phyloP scores from a whole-genome alignment of 768 basidiomycete genomes.

The Glaciozyma martinii region DNA sequence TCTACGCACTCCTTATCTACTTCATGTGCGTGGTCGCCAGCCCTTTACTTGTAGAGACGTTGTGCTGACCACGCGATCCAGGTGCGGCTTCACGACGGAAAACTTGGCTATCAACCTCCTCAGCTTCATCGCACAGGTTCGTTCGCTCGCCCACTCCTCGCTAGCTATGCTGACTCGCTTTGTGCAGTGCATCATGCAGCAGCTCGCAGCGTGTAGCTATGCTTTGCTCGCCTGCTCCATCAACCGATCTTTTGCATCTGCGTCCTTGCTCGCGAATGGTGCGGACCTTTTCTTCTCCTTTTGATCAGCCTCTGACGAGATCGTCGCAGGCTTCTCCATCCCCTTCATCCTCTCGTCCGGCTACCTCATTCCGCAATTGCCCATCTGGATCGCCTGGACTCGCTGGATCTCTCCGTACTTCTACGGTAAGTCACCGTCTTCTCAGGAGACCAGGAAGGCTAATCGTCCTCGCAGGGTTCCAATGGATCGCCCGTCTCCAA shows the following conservation, averaged over 20 bases:
- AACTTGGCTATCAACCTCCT: constrained; percentile 41
- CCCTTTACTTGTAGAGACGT: accelerated
- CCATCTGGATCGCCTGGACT: constrained; percentile 38
- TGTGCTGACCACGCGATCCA: constrained; percentile 8
- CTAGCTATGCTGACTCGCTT: constrained; percentile 7
- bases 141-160: constrained; percentile 23
- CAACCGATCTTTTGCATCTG: constrained; percentile 38
- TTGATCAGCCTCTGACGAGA: not conserved
- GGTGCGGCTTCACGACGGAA: constrained; percentile 40
- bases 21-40: constrained; percentile 18
- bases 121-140: constrained; percentile 40
- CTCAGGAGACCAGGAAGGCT: not conserved
- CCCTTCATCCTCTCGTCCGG: constrained; percentile 34
- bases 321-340: constrained; percentile 14
- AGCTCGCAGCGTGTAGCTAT: constrained; percentile 28
- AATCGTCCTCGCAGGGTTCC: constrained; percentile 31
- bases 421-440: constrained; percentile 34
- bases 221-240: constrained; percentile 38
- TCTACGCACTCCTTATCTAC: constrained; percentile 39
- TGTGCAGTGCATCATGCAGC: constrained; percentile 26
- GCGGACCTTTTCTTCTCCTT: not conserved
- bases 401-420: constrained; percentile 43
- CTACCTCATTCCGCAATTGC: constrained; percentile 25
- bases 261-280: constrained; percentile 39
- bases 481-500: constrained; percentile 41